phyloP scores from a whole-genome alignment of 2,329 filamentous ascomycete genomes.

The Cyclaneusma minus region DNA sequence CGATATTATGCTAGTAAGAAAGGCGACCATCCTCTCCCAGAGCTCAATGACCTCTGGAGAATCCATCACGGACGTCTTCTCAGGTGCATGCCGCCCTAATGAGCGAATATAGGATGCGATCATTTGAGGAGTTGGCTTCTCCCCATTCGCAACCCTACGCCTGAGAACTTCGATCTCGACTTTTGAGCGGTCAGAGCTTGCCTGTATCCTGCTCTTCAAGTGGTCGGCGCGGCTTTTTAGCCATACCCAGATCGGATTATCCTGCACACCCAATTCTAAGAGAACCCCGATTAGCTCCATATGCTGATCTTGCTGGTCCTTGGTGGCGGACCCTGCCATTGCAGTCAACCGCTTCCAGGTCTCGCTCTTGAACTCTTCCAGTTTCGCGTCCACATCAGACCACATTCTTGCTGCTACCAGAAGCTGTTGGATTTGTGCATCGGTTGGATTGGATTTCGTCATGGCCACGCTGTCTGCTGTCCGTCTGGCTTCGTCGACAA shows the following conservation, averaged over 20 bases:
- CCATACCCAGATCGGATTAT: conserved; percentile 96
- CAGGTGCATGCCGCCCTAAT: conserved; percentile 50
- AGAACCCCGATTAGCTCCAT: conserved; percentile 83
- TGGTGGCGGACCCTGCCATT: conserved; percentile 29
- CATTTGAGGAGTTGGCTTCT: conserved; percentile 52
- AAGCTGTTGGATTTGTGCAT: conserved; percentile 72
- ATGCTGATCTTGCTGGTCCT: conserved; percentile 57
- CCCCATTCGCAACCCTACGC: conserved; percentile 58
- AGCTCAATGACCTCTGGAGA: conserved; percentile 68
- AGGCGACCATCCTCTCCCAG: conserved; percentile 77
- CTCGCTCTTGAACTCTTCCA: conserved; percentile 75
- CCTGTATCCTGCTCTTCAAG: conserved; percentile 70
- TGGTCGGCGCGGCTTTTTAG: conserved; percentile 79
- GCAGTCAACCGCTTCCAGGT: conserved; percentile 70
- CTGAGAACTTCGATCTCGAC: conserved; percentile 87
- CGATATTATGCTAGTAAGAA: conserved; percentile 60
- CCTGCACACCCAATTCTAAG: conserved; percentile 84
- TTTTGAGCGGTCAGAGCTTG: conserved; percentile 69
- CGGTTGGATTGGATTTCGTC: conserved; percentile 43
- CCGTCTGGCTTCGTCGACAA: conserved; percentile 61
- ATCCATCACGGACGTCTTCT: conserved; percentile 53
- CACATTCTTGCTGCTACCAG: conserved; percentile 87
- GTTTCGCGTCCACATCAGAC: conserved; percentile 80
- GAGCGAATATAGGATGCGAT: conserved; percentile 65
- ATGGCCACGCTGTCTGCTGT: conserved; percentile 43